Evolutionary conservation across 163 green algal species (phyloP), one percentile per base, ranked within the genome.

Genomic region (Volvox carteri): DNA sequence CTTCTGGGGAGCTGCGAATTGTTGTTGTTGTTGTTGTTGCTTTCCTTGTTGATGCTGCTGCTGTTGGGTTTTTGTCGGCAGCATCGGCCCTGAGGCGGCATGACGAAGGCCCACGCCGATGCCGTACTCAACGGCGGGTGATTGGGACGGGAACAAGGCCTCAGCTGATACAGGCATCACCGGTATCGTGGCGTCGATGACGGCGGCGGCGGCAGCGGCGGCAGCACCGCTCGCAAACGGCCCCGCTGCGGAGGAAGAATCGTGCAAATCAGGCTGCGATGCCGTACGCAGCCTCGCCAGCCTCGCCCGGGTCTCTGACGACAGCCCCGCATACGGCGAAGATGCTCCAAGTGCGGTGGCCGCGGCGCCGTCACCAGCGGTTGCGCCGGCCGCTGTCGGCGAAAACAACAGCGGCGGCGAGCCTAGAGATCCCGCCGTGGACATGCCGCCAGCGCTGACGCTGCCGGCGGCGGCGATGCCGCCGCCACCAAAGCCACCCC

Each of bases 221-320:
- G 16, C 65, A 46, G 65, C 12, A 33, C 11, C 33, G 65, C 30
- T 7, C 33, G n/a, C 16, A 28, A 46, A 75, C 33, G 65, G 30
- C 60, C 33, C 70, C 70, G n/a, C 44, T 44, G 73, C 73, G 35
- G 62, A 6, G 4, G 62, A 41, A 3, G 39, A 35, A 16, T 70
- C 48, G 48, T 52, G 16, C n/a, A 87, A 46, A 33, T 87, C 81
- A 8, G 65, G 44, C 8, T 72, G 44, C 14, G 81, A 87, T 8
- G 48, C 21, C 7, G 39, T 42, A 12, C 81, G 65, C 19, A 87
- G 48, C 0, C 81, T 44, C 2, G 81, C 81, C 44, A 87, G 81
- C 2, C 81, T 62, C n/a, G 81, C 81, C n/a, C 81, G 81, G n/a
- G 81, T 87, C 48, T 87, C 81, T 28, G 73, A 73, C 4, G 81